phyloP scores from a whole-genome alignment of 1,284 basidiomycete genomes.

The Malassezia slooffiae region DNA sequence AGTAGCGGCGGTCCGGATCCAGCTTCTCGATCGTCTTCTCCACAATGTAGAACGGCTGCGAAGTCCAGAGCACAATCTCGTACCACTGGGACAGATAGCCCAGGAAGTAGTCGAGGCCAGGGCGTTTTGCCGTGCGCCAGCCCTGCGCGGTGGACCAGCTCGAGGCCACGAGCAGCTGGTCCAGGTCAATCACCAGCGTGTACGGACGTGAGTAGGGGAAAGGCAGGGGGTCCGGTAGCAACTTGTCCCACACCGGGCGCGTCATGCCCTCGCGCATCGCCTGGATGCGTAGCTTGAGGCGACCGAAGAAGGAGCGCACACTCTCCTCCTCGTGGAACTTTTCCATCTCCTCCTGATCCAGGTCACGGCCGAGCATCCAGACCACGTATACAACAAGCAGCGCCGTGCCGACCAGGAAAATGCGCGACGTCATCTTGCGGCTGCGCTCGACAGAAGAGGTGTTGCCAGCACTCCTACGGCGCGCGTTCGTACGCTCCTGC shows the following conservation, averaged over 20 bases:
- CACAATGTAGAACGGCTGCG: constrained; percentile 79
- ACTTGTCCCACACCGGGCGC: constrained; percentile 70
- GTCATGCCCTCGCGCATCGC: constrained; percentile 32
- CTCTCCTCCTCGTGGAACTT: constrained; percentile 18
- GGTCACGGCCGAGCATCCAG: constrained; percentile 16
- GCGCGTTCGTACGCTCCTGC: constrained; percentile 8
- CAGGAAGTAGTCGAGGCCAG: constrained; percentile 94
- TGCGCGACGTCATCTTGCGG: constrained; percentile 3
- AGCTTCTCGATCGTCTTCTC: constrained; percentile 82
- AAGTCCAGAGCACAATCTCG: constrained; percentile 91
- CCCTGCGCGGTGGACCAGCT: constrained; percentile 57
- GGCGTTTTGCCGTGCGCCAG: constrained; percentile 55
- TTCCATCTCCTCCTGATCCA: constrained; percentile 14
- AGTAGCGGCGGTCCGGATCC: constrained; percentile 80
- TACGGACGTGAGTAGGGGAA: constrained; percentile 77
- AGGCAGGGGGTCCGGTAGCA: constrained; percentile 78
- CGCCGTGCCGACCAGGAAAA: background rate
- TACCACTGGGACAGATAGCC: constrained; percentile 94
- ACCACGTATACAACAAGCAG: constrained; percentile 8
- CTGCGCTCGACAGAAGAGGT: constrained; percentile 2
- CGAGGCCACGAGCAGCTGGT: constrained; percentile 80
- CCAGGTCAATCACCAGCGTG: constrained; percentile 80
- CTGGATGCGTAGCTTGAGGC: constrained; percentile 26
- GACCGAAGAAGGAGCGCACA: constrained; percentile 26
- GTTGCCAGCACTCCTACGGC: too few species aligned